A percentile compares a stretch with the other conserved stretches of the same genome.
Conservation (phyloP, 495 filamentous ascomycete species). For the Penicillium roqueforti region DNA sequence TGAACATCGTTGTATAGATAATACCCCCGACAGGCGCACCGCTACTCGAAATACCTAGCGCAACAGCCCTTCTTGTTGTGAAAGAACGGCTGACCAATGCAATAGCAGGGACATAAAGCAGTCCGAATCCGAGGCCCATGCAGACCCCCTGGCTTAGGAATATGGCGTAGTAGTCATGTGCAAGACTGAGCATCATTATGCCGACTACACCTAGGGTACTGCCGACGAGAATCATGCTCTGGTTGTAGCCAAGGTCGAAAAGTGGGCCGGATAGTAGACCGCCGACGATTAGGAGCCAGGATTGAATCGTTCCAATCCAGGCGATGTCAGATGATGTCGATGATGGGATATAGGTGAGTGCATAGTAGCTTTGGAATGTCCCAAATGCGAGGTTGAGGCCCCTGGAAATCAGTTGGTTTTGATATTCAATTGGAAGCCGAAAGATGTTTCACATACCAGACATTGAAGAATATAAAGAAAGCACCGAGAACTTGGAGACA, state of each 20-base stretch:
- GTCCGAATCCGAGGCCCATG: conserved; percentile 32
- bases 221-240: conserved; percentile 23
- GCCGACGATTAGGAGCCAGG: conserved; percentile 34
- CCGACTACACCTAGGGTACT: conserved; percentile 33
- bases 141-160: conserved; percentile 36
- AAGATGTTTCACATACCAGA: conserved; percentile 17
- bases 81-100: conserved; percentile 41
- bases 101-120: conserved; percentile 40
- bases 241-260: conserved; percentile 42
- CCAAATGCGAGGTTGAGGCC: conserved; percentile 42
- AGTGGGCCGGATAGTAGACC: conserved; percentile 41
- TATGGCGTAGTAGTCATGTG: conserved; percentile 28
- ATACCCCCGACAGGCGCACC: conserved; percentile 46
- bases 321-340: conserved; percentile 29
- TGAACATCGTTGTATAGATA: conserved; percentile 51
- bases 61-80: conserved; percentile 31
- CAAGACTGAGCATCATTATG: conserved; percentile 41
- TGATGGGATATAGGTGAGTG: conserved; percentile 23
- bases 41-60: conserved; percentile 40
- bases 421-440: neutral
- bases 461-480: conserved; percentile 30
- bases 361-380: conserved; percentile 43
- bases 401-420: conserved; percentile 4
- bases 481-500: conserved; percentile 29
- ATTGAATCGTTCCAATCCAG: conserved; percentile 47